Base-by-base conservation (phyloP, 164 flowering plant genomes). In the Chloranthus sessilifolius region DNA sequence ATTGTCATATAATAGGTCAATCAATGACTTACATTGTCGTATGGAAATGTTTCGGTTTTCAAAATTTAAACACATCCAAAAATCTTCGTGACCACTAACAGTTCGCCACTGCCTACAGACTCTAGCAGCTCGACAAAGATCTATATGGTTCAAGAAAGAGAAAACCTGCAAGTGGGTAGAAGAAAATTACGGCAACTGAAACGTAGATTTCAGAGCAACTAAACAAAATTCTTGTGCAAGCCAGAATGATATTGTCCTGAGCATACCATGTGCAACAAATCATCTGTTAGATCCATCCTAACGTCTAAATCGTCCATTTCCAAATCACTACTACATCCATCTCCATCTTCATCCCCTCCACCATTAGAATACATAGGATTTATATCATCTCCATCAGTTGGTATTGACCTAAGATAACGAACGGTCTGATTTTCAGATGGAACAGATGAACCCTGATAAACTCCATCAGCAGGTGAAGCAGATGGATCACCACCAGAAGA, bases 41-140 rank as follows among this genome's bases (percentile, higher is more conserved):
- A 48, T 34, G 24, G 97, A 71, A 56, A 89, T 80, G 47, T 66
- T 75, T 52, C 74, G 73, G 47, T 77, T 68, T 65, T 83, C 73
- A 75, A 89, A 86, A 66, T 85, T 75, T 55, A 89, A 75, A 64
- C 61, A 68, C 65, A 73, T 78, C 97, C 97, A 89, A 55, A 89
- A 89, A 59, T 89, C 95, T 59, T 89, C 90, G 69, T 89, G 97
- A 46, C 78, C 63, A 74, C 92, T 83, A 52, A 90, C 92, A 34
- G 69, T 71, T 49, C 88, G 72, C 97, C 97, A 89, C 69, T 89
- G 97, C 65, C 74, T 73, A 53, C 97, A 89, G 45, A 89, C 95
- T 59, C 76, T 72, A 47, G 92, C 90, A 54, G 86, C 83, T 47
- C 73, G 76, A 57, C 90, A 86, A 53, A 83, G 90, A 70, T 82